Conservation (phyloP, 495 filamentous ascomycete species). For the Trichoderma orchidacearum region DNA sequence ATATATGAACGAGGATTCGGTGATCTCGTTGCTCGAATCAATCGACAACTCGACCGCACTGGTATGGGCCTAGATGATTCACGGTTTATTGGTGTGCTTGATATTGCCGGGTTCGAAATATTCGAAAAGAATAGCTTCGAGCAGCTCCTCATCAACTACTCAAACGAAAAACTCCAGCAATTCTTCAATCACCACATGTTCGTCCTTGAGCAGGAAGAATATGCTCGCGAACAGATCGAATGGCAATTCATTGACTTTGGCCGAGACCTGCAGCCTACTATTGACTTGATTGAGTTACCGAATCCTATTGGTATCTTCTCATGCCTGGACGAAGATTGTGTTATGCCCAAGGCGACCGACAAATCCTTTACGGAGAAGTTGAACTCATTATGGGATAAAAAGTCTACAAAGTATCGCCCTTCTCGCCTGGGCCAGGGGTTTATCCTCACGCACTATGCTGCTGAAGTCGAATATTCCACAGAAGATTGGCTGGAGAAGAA, state of each 20-base stretch:
- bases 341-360: constrained; percentile 98
- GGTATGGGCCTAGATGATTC: constrained; percentile 71
- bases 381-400: constrained; percentile 90
- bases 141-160: constrained; percentile 99
- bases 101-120: constrained; percentile 99
- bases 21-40: constrained; percentile 83
- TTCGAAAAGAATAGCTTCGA: constrained; percentile 98
- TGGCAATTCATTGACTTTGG: constrained; percentile 99
- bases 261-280: constrained; percentile 92
- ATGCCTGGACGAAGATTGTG: constrained; percentile 93
- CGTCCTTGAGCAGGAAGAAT: constrained; percentile 96
- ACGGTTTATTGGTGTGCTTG: constrained; percentile 92
- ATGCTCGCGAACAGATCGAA: constrained; percentile 94
- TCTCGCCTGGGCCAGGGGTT: constrained; percentile 86
- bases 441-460: constrained; percentile 95
- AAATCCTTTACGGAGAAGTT: constrained; percentile 96
- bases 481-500: constrained; percentile 98
- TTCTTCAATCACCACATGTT: constrained; percentile 99
- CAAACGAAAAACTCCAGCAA: constrained; percentile 97
- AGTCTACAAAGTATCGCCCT: constrained; percentile 82
- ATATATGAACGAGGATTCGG: constrained; percentile 96
- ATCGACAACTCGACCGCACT: constrained; percentile 73
- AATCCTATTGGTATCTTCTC: constrained; percentile 99
- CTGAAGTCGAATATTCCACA: constrained; percentile 94
- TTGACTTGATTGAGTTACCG: constrained; percentile 88